Conservation (phyloP, 805 yeast genomes). For the Lipomyces yamadae region DNA sequence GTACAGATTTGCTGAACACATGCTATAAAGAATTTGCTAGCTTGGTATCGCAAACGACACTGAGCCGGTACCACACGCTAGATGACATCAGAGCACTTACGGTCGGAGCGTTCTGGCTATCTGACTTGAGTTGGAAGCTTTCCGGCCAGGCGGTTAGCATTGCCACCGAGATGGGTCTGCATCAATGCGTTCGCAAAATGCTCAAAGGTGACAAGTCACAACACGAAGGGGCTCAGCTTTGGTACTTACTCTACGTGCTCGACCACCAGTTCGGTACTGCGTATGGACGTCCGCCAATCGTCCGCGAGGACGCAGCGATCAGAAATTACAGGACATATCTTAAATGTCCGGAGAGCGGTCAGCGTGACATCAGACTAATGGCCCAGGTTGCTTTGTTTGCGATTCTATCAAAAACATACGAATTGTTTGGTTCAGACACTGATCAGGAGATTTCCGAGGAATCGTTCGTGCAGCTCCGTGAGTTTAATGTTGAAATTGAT, state of each 20-base stretch:
- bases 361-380: neutral
- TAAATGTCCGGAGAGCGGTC: neutral
- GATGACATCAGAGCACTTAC: constrained; percentile 3
- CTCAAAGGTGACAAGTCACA: neutral
- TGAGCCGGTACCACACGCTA: constrained; percentile 3
- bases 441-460: constrained; percentile 7
- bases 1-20: neutral
- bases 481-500: neutral
- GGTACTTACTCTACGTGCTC: constrained; percentile 3
- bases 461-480: neutral
- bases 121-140: constrained; percentile 10
- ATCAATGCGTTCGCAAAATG: constrained; percentile 1
- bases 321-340: neutral
- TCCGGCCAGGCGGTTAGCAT: constrained; percentile 4
- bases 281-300: constrained; percentile 7
- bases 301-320: constrained; percentile 3
- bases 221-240: constrained; percentile 2
- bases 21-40: constrained; percentile 7
- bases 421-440: constrained; percentile 1
- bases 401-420: neutral
- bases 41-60: neutral
- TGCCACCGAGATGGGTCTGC: constrained; percentile 5
- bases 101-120: constrained; percentile 4
- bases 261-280: constrained; percentile 7
- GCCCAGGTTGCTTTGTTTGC: constrained; percentile 3